Evolutionary conservation across 2,329 filamentous ascomycete species (phyloP).

Genomic region (Colletotrichum trifolii): DNA sequence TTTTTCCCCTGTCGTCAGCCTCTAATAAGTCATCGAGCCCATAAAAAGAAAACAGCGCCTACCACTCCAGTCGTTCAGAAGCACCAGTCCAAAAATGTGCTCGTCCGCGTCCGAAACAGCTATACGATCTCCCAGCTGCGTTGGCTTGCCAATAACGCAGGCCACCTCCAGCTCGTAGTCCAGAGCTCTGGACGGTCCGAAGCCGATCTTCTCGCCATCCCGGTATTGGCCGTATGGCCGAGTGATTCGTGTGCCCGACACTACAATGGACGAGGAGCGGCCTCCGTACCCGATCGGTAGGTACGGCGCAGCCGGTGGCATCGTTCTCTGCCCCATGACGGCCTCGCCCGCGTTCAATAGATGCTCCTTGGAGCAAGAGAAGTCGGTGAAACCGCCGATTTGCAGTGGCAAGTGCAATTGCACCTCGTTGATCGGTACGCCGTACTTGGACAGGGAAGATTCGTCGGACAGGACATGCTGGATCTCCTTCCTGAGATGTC

Average conservation of each 20-base stretch:
- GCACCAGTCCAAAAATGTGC: conserved; percentile 71
- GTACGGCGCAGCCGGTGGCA: conserved; percentile 59
- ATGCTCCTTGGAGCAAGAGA: conserved; percentile 65
- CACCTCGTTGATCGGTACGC: conserved; percentile 34
- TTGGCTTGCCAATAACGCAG: conserved; percentile 55
- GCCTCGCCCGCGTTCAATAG: conserved; percentile 60
- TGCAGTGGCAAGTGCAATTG: conserved; percentile 65
- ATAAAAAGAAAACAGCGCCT: conserved; percentile 46
- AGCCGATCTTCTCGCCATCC: conserved; percentile 37
- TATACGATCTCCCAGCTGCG: conserved; percentile 49
- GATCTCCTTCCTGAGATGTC: conserved; percentile 53
- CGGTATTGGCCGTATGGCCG: conserved; percentile 59
- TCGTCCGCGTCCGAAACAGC: conserved; percentile 61
- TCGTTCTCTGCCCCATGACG: conserved; percentile 49
- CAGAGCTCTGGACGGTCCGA: conserved; percentile 47
- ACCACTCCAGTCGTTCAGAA: conserved; percentile 72
- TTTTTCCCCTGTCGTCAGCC: conserved; percentile 35
- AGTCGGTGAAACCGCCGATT: conserved; percentile 67
- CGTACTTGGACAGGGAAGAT: conserved; percentile 2
- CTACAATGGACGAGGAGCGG: conserved; percentile 62
- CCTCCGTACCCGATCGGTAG: conserved; percentile 65
- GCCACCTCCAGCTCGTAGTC: conserved; percentile 59
- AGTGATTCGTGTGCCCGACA: conserved; percentile 58
- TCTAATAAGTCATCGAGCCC: neutral
- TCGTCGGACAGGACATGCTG: conserved; percentile 44